Percentiles rank a stretch among this genome's conserved stretches.
Evolutionary conservation across 2,329 filamentous ascomycete species (phyloP).

Genomic region (Penicillium brasilianum): DNA sequence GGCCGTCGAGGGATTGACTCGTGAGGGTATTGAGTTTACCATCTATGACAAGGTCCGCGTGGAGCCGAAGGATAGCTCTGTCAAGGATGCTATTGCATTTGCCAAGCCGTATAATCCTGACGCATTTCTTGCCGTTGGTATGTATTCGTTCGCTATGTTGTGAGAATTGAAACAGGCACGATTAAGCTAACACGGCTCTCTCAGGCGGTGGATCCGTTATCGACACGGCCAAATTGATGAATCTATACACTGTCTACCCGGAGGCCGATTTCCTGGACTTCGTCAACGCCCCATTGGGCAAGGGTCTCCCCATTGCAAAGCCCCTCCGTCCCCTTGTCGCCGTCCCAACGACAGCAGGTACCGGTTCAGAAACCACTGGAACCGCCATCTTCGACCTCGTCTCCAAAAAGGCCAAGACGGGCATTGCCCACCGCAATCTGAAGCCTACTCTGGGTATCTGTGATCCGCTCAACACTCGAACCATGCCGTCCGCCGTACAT

Average conservation of each 20-base stretch:
- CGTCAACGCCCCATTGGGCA: conserved; percentile 91
- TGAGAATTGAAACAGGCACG: neutral
- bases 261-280: conserved; percentile 96
- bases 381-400: conserved; percentile 98
- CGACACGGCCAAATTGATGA: conserved; percentile 98
- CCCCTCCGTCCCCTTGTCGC: conserved; percentile 77
- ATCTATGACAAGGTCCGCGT: conserved; percentile 81
- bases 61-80: conserved; percentile 94
- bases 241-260: conserved; percentile 87
- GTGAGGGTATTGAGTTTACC: conserved; percentile 78
- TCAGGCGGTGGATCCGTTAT: conserved; percentile 84
- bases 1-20: conserved; percentile 77
- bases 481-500: conserved; percentile 94
- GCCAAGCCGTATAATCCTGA: conserved; percentile 80
- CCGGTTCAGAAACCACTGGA: conserved; percentile 91
- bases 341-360: conserved; percentile 83
- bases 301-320: conserved; percentile 74
- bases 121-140: conserved; percentile 87
- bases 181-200: neutral
- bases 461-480: conserved; percentile 85
- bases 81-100: conserved; percentile 88
- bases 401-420: conserved; percentile 88
- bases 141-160: conserved; percentile 16
- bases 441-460: conserved; percentile 93
- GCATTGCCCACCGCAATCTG: conserved; percentile 90